Evolutionary conservation across 257 asterid species (phyloP).

Genomic region (Linaria vulgaris): DNA sequence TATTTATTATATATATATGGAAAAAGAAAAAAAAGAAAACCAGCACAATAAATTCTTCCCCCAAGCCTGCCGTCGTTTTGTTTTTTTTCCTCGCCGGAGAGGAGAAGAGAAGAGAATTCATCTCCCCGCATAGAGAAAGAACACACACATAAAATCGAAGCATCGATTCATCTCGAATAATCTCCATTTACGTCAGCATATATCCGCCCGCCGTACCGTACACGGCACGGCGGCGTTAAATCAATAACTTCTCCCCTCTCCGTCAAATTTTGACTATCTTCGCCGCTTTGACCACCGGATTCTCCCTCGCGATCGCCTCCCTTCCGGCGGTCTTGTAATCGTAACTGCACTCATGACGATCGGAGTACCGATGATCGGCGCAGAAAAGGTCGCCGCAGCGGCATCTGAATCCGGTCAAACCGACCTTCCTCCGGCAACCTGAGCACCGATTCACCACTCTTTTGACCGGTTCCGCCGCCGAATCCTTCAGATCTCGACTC

Average conservation of each 20-base stretch:
- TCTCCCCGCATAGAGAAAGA: slow-evolving; percentile 18
- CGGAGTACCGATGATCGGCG: slow-evolving; percentile 82
- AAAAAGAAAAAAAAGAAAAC: slow-evolving; percentile 9
- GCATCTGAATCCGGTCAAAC: slow-evolving; percentile 83
- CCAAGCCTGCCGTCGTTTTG: slow-evolving; percentile 5
- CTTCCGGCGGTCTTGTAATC: slow-evolving; percentile 84
- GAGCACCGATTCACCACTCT: slow-evolving; percentile 75
- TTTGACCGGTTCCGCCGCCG: slow-evolving; percentile 32
- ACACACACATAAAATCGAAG: background rate
- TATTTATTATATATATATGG: background rate
- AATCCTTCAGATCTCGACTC: slow-evolving; percentile 43
- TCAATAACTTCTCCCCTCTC: background rate
- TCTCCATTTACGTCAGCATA: background rate
- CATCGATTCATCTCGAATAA: slow-evolving; percentile 20
- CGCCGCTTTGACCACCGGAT: slow-evolving; percentile 90
- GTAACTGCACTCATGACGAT: slow-evolving; percentile 83
- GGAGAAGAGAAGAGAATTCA: slow-evolving; percentile 1
- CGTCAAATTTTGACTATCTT: slow-evolving; percentile 61
- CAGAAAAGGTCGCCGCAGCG: slow-evolving; percentile 89
- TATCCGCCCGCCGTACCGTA: no score
- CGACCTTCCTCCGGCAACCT: slow-evolving; percentile 88
- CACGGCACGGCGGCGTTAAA: no score
- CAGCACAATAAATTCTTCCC: slow-evolving; percentile 2
- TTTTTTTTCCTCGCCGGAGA: slow-evolving; percentile 10
- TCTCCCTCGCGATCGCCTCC: slow-evolving; percentile 73